These are phyloP conservation scores for Ustilago trichophora DNA, from an alignment of 1,284 basidiomycete species.

Conservation along the genomic window DNA sequence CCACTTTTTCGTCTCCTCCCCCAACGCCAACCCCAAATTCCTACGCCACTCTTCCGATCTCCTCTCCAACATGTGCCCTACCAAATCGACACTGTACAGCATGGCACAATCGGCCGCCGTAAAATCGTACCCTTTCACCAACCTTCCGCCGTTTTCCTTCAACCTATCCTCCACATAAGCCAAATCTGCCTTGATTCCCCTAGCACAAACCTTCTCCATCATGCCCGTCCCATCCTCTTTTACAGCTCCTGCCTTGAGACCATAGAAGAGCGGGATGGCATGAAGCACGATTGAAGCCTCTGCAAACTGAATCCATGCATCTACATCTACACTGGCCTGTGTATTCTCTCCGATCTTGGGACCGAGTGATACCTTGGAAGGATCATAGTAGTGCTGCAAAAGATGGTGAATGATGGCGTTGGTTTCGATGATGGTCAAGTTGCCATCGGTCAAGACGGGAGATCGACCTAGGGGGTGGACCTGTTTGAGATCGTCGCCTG, in stretches of 20 bases:
- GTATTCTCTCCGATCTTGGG: slow-evolving; percentile 17
- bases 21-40: slow-evolving; percentile 14
- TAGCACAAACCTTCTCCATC: slow-evolving; percentile 24
- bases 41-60: slow-evolving; percentile 12
- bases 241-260: slow-evolving; percentile 17
- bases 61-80: slow-evolving; percentile 6
- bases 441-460: slow-evolving; percentile 31
- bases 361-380: slow-evolving; percentile 5
- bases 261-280: slow-evolving; percentile 27
- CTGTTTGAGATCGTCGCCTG: slow-evolving; percentile 29
- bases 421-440: slow-evolving; percentile 31
- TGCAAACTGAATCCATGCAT: slow-evolving; percentile 33
- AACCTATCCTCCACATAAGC: slow-evolving; percentile 24
- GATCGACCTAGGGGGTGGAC: slow-evolving; percentile 39
- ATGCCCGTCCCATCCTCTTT: slow-evolving; percentile 6
- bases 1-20: slow-evolving; percentile 20
- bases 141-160: slow-evolving; percentile 8
- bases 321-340: slow-evolving; percentile 24
- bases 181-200: slow-evolving; percentile 22
- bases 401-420: slow-evolving; percentile 36
- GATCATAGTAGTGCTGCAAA: slow-evolving; percentile 33
- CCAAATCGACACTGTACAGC: slow-evolving; percentile 35
- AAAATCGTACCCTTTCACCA: slow-evolving; percentile 23
- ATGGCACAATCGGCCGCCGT: slow-evolving; percentile 41
- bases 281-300: slow-evolving; percentile 35